phyloP scores from a whole-genome alignment of 495 filamentous ascomycete species.

The Tuber calosporum region DNA sequence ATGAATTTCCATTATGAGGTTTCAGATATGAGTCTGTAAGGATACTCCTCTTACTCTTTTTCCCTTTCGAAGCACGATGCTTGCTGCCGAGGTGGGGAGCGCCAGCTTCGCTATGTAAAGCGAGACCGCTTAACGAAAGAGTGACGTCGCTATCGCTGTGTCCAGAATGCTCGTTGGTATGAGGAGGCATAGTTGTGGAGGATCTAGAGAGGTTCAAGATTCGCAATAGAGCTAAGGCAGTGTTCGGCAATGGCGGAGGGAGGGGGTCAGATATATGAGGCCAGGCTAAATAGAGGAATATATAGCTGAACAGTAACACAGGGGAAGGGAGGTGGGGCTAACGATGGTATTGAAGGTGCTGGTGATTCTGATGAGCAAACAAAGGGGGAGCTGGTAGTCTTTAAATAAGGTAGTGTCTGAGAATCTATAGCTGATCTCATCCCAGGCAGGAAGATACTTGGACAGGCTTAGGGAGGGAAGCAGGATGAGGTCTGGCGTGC shows the following conservation, averaged over 20 bases:
- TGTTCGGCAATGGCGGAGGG: not conserved
- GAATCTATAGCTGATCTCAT: not conserved
- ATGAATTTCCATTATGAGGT: conserved; percentile 8
- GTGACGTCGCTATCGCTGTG: conserved; percentile 22
- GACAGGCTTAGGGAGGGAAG: not conserved
- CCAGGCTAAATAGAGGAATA: conserved; percentile 13
- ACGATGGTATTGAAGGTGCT: not conserved
- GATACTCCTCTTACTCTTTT: conserved; percentile 17
- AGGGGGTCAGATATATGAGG: not conserved
- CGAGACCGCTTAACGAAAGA: conserved; percentile 22
- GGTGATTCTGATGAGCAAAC: not conserved
- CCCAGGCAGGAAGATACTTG: not conserved
- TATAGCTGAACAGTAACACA: not conserved
- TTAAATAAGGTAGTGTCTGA: conserved; percentile 1
- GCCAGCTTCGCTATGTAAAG: conserved; percentile 32
- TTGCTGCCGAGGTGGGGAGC: conserved; percentile 25
- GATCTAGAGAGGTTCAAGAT: not conserved
- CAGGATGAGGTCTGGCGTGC: conserved; percentile 28
- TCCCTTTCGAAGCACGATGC: conserved; percentile 20
- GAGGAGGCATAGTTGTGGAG: conserved; percentile 29
- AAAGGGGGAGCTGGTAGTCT: conserved; percentile 1
- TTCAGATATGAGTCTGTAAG: conserved; percentile 1
- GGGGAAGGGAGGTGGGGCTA: not conserved
- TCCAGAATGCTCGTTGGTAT: conserved; percentile 33
- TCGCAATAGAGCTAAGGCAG: not conserved